A percentile compares a stretch with the other conserved stretches of the same genome.
Conservation (phyloP, 2,329 filamentous ascomycete genomes). For the Drechslerella coelobrocha region DNA sequence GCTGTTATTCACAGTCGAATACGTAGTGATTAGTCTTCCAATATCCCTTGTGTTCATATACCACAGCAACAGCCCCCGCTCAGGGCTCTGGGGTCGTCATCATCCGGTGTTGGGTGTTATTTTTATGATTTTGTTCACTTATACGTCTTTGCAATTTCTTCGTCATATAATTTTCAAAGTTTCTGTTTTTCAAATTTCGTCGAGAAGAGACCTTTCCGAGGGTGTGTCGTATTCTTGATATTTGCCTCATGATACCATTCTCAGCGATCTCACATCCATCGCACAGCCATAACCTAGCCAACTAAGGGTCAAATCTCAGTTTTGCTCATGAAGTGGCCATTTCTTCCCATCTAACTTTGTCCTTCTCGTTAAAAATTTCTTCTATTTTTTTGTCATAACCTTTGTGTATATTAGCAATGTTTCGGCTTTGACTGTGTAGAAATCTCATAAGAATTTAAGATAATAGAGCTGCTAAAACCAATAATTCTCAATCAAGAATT, state of each 20-base stretch:
- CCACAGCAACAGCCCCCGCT: not conserved
- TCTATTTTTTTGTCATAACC: not conserved
- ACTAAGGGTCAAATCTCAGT: not conserved
- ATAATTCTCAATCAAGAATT: no score
- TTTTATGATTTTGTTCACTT: not conserved
- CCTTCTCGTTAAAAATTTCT: not conserved
- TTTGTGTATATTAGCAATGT: not conserved
- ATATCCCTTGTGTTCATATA: not conserved
- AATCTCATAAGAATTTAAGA: not conserved
- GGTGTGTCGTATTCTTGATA: no score
- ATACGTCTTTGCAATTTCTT: not conserved
- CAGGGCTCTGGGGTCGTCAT: slow-evolving; percentile 6
- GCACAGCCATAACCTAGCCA: not conserved
- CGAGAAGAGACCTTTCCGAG: no score
- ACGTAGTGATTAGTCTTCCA: not conserved
- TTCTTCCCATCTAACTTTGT: no score
- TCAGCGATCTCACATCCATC: not conserved
- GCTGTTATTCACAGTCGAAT: not conserved
- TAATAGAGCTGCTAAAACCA: no score
- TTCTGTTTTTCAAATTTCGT: slow-evolving; percentile 31
- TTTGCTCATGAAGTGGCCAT: slow-evolving; percentile 3
- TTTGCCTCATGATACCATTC: no score
- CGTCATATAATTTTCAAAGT: not conserved
- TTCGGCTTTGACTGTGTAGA: not conserved
- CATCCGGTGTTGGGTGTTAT: slow-evolving; percentile 15